Conservation (phyloP, 2,329 filamentous ascomycete species). For the Monilinia fructigena region DNA sequence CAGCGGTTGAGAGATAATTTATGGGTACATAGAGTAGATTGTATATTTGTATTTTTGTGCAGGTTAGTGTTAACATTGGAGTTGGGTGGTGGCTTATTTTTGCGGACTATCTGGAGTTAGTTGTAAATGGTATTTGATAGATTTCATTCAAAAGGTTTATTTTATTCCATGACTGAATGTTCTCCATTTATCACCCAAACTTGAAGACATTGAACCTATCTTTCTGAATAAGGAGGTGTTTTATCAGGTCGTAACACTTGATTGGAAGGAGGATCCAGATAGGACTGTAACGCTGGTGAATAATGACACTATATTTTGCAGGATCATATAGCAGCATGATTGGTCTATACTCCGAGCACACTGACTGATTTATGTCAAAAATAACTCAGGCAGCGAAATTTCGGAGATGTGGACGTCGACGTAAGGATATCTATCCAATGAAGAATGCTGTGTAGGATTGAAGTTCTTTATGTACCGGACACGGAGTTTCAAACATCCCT, state of each 20-base stretch:
- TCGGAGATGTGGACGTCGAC: background rate
- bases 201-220: background rate
- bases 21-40: background rate
- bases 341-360: background rate
- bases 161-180: background rate
- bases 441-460: background rate
- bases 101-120: background rate
- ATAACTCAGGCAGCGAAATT: background rate
- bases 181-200: no score
- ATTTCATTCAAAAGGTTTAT: slow-evolving; percentile 7
- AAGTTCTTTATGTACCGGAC: background rate
- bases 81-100: background rate
- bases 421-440: background rate
- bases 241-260: no score
- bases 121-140: background rate
- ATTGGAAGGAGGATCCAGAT: no score
- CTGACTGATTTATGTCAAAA: background rate
- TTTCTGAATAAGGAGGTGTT: background rate
- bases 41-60: slow-evolving; percentile 7
- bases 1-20: background rate
- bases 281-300: no score
- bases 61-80: background rate
- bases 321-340: background rate
- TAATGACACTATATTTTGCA: no score
- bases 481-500: background rate